Evolutionary conservation across 148 eudicot genomes (phyloP).

Genomic region (Fagopyrum esculentum): DNA sequence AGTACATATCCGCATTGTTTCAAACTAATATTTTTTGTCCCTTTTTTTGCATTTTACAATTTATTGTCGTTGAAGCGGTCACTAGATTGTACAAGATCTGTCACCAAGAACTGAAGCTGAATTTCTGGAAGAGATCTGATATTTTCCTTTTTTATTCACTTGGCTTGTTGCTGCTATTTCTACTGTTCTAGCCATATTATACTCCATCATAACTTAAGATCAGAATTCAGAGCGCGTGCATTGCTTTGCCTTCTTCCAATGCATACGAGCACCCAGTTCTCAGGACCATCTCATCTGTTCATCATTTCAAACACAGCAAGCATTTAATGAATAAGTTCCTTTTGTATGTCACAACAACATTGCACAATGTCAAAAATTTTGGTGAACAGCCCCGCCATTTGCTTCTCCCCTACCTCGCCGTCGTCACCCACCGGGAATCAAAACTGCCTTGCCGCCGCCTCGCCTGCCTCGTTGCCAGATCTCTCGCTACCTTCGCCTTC

Average conservation of each 20-base stretch:
- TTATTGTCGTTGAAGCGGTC: not conserved
- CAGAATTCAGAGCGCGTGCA: not conserved
- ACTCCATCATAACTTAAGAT: not conserved
- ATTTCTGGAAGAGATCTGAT: not conserved
- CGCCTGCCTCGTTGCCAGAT: no score
- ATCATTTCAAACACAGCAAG: not conserved
- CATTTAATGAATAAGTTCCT: not conserved
- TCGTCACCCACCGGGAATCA: no score
- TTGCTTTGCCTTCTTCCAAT: not conserved
- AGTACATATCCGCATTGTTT: not conserved
- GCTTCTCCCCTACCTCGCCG: no score
- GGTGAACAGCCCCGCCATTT: no score
- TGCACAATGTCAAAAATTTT: not conserved
- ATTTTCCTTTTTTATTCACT: not conserved
- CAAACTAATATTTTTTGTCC: not conserved
- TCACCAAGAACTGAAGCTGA: not conserved
- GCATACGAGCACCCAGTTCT: not conserved
- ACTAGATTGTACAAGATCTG: not conserved
- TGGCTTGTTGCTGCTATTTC: not conserved
- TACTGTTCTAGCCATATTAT: not conserved
- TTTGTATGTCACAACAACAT: not conserved
- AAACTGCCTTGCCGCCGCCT: no score
- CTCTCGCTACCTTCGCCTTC: no score
- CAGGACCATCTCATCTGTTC: not conserved
- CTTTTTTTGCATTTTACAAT: not conserved